Evolutionary conservation across 306 rosid genomes (phyloP).

Genomic region (Prinsepia uniflora): DNA sequence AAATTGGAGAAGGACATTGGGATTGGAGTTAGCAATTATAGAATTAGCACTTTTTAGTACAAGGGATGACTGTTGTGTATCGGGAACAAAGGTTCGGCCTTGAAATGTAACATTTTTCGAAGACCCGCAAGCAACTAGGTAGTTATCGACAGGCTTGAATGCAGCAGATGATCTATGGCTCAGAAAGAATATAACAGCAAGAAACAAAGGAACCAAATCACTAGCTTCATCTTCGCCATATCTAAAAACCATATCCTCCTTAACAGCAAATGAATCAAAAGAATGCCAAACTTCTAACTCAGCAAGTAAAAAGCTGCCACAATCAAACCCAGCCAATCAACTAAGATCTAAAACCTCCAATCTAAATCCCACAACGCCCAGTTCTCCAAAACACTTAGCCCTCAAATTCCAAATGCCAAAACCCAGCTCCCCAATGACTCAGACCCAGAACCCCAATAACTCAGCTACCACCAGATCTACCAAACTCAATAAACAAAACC

Average conservation of each 20-base stretch:
- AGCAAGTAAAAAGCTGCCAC: slow-evolving; percentile 7
- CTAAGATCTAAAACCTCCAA: slow-evolving; percentile 22
- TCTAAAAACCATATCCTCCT: slow-evolving; percentile 18
- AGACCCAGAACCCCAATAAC: slow-evolving; percentile 2
- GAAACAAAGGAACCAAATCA: slow-evolving; percentile 40
- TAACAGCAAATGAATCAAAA: slow-evolving; percentile 3
- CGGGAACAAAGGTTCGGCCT: slow-evolving; percentile 73
- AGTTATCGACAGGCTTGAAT: slow-evolving; percentile 63
- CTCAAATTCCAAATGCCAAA: slow-evolving; percentile 15
- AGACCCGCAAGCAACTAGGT: slow-evolving; percentile 81
- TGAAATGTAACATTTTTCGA: slow-evolving; percentile 54
- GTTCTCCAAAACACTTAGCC: slow-evolving; percentile 3
- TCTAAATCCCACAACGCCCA: neutral
- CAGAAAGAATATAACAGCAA: slow-evolving; percentile 32
- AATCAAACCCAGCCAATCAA: slow-evolving; percentile 4
- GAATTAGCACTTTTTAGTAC: slow-evolving; percentile 53
- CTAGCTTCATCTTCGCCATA: slow-evolving; percentile 46
- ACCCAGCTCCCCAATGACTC: slow-evolving; percentile 27
- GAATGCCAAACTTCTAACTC: neutral
- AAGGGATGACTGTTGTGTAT: slow-evolving; percentile 54
- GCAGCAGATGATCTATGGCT: slow-evolving; percentile 46
- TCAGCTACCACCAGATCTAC: slow-evolving; percentile 28
- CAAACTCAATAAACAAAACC: slow-evolving; percentile 20
- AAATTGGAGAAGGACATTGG: slow-evolving; percentile 56
- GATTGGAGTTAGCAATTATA: slow-evolving; percentile 46